These are phyloP conservation scores for Plasmodium falciparum DNA, from an alignment of 169 alveolate genomes.

Conservation along the genomic window DNA sequence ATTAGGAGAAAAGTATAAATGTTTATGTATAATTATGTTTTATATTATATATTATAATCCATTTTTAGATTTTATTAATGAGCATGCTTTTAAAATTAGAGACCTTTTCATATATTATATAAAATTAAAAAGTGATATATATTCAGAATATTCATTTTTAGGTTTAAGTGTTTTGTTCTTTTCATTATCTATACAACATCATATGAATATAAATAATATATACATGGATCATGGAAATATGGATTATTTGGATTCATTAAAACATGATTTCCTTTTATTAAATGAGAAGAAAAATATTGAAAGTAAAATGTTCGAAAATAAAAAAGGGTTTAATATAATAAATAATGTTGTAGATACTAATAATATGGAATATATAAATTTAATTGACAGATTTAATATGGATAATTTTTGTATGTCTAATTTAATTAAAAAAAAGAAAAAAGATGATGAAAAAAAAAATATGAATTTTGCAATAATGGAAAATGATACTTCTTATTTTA, in stretches of 20 bases:
- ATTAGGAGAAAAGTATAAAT: constrained; percentile 11
- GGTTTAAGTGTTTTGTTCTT: constrained; percentile 66
- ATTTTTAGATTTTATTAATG: constrained; percentile 34
- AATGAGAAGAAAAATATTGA: neutral
- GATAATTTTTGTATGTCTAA: neutral
- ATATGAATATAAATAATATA: constrained; percentile 28
- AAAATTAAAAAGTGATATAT: constrained; percentile 40
- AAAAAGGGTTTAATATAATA: neutral
- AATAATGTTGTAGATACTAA: neutral
- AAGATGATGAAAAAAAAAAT: constrained; percentile 1
- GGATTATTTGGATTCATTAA: neutral
- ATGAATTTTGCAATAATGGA: constrained; percentile 16
- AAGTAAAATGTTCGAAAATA: no score
- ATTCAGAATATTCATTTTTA: constrained; percentile 55
- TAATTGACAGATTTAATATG: neutral
- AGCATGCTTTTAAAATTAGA: constrained; percentile 3
- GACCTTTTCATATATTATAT: constrained; percentile 18
- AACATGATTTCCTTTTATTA: neutral
- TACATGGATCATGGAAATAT: neutral
- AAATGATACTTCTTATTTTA: neutral
- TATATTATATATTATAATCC: constrained; percentile 62
- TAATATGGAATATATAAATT: neutral
- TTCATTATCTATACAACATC: constrained; percentile 34
- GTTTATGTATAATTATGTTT: constrained; percentile 52
- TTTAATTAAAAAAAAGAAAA: neutral